Percentiles rank a stretch among this genome's conserved stretches.
These are phyloP conservation scores for Margaritispora aquatica DNA, from an alignment of 495 filamentous ascomycete species.

Conservation along the genomic window DNA sequence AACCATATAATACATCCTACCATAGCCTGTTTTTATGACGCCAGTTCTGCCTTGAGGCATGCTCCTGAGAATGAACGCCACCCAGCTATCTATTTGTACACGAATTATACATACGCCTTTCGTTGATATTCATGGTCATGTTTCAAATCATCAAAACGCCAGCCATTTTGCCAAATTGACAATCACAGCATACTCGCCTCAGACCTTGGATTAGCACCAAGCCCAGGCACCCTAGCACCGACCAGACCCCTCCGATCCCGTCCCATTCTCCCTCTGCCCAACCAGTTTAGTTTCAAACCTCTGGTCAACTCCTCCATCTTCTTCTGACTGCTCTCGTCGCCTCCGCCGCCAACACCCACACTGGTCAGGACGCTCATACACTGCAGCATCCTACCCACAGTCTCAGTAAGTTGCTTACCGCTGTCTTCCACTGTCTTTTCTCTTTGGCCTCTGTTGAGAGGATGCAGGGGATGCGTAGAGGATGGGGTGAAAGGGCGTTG, in stretches of 20 bases:
- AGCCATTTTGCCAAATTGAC: neutral
- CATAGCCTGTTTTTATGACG: too few species aligned
- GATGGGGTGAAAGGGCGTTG: slow-evolving; percentile 46
- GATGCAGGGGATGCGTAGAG: slow-evolving; percentile 33
- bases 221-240: slow-evolving; percentile 19
- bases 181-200: neutral
- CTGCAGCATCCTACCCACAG: slow-evolving; percentile 92
- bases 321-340: slow-evolving; percentile 61
- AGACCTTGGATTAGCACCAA: neutral
- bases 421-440: slow-evolving; percentile 49
- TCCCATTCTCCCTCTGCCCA: slow-evolving; percentile 83
- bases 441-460: slow-evolving; percentile 15
- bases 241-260: slow-evolving; percentile 87
- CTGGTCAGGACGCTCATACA: slow-evolving; percentile 86
- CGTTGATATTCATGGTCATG: neutral
- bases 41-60: too few species aligned
- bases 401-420: slow-evolving; percentile 84
- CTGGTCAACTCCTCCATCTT: slow-evolving; percentile 79
- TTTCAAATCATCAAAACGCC: too few species aligned
- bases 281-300: slow-evolving; percentile 91
- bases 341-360: slow-evolving; percentile 37
- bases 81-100: too few species aligned
- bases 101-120: too few species aligned
- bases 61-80: too few species aligned
- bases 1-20: too few species aligned